Percentiles rank a stretch among this genome's conserved stretches.
phyloP scores from a whole-genome alignment of 306 rosid genomes.

The Cucurbita pepo region DNA sequence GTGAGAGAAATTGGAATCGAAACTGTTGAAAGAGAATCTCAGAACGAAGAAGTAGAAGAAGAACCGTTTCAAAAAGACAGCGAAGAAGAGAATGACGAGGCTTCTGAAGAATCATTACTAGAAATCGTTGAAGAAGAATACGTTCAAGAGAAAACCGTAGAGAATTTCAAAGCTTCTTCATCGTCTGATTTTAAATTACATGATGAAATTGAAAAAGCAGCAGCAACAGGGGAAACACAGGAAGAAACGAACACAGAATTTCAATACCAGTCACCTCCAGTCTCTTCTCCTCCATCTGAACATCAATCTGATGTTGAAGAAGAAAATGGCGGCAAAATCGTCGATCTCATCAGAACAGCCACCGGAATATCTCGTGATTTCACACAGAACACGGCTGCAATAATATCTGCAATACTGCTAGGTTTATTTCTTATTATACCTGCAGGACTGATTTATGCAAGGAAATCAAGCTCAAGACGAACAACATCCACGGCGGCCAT shows the following conservation, averaged over 20 bases:
- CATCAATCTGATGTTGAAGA: neutral
- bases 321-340: neutral
- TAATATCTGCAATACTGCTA: slow-evolving; percentile 18
- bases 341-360: neutral
- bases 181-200: neutral
- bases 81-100: neutral
- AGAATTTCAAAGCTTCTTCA: neutral
- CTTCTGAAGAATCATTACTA: neutral
- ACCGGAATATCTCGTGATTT: neutral
- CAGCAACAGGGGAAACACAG: neutral
- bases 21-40: neutral
- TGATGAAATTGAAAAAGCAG: neutral
- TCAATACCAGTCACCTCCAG: neutral
- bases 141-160: neutral
- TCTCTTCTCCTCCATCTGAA: neutral
- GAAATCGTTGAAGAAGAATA: neutral
- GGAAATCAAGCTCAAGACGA: slow-evolving; percentile 13
- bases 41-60: neutral
- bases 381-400: neutral
- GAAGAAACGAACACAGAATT: neutral
- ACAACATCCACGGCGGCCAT: neutral
- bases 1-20: neutral
- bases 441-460: slow-evolving; percentile 14
- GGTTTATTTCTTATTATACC: slow-evolving; percentile 19
- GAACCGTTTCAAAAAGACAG: neutral